Evolutionary conservation across 2,329 filamentous ascomycete genomes (phyloP).

Genomic region (Hymenoscyphus salicellus): DNA sequence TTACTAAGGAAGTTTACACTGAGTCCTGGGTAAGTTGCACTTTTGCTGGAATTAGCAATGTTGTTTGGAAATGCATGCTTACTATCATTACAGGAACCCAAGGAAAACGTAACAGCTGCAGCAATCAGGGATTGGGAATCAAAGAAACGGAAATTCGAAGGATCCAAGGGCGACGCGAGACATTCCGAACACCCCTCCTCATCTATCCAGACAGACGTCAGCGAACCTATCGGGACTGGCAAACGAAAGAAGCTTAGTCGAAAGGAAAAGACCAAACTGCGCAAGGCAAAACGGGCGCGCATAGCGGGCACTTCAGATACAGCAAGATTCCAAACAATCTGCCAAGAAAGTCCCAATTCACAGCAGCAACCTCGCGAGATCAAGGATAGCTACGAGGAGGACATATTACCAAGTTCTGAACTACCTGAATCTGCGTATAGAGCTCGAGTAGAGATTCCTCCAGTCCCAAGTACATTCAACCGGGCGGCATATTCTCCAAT

Average conservation of each 20-base stretch:
- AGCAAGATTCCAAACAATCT: constrained; percentile 15
- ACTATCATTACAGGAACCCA: constrained; percentile 8
- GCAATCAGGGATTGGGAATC: constrained; percentile 12
- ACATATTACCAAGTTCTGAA: neutral
- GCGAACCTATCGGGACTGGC: constrained; percentile 19
- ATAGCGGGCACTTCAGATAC: constrained; percentile 9
- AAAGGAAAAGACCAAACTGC: constrained; percentile 1
- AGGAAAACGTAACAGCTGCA: constrained; percentile 5
- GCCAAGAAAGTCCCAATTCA: constrained; percentile 10
- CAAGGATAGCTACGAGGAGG: constrained; percentile 30
- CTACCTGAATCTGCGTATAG: neutral
- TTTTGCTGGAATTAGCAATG: neutral
- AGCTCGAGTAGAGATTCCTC: constrained; percentile 18
- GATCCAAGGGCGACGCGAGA: neutral
- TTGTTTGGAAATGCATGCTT: neutral
- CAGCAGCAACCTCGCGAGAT: constrained; percentile 20
- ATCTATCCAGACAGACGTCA: constrained; percentile 15
- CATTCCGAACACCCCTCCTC: neutral
- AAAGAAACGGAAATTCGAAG: constrained; percentile 4
- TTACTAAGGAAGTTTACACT: constrained; percentile 46
- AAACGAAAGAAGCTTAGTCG: constrained; percentile 10
- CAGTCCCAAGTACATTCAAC: constrained; percentile 15
- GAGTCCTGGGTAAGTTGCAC: constrained; percentile 50
- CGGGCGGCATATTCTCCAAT: constrained; percentile 14
- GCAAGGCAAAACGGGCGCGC: neutral